phyloP scores from a whole-genome alignment of 495 filamentous ascomycete genomes.

The Xylaria longipes region DNA sequence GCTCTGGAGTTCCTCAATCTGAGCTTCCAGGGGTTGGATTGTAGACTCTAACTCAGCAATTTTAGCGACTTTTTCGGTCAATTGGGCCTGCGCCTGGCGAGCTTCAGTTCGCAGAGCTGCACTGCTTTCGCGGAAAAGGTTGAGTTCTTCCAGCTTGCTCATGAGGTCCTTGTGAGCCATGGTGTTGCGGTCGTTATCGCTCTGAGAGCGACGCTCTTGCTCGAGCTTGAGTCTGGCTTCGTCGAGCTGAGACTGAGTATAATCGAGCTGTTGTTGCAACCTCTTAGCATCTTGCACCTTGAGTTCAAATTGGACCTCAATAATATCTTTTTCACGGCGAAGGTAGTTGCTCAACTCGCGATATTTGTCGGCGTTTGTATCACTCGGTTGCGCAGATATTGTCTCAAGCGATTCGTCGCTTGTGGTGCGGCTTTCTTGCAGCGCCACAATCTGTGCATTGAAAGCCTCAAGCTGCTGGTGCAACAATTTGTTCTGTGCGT shows the following conservation, averaged over 20 bases:
- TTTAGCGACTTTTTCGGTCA: conserved; percentile 74
- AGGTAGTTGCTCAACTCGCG: conserved; percentile 89
- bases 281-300: conserved; percentile 85
- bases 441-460: conserved; percentile 72
- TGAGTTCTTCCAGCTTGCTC: conserved; percentile 92
- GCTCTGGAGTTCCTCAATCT: conserved; percentile 78
- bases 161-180: conserved; percentile 85
- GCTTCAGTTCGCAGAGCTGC: conserved; percentile 84
- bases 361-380: conserved; percentile 62
- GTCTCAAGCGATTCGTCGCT: conserved; percentile 50
- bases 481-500: conserved; percentile 83
- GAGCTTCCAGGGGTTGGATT: conserved; percentile 82
- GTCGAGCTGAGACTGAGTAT: conserved; percentile 84
- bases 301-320: conserved; percentile 91
- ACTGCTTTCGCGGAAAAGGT: conserved; percentile 91
- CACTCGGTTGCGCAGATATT: conserved; percentile 40
- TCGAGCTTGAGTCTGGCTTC: conserved; percentile 84
- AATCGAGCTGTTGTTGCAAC: conserved; percentile 86
- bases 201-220: conserved; percentile 80
- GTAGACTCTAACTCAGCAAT: conserved; percentile 75
- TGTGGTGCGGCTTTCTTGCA: conserved; percentile 74
- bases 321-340: conserved; percentile 95
- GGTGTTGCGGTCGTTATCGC: conserved; percentile 71
- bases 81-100: conserved; percentile 74
- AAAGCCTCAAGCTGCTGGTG: conserved; percentile 88